Conservation (phyloP, 202 grass and related monocot genomes). For the Thinopyrum obtusiflorum region DNA sequence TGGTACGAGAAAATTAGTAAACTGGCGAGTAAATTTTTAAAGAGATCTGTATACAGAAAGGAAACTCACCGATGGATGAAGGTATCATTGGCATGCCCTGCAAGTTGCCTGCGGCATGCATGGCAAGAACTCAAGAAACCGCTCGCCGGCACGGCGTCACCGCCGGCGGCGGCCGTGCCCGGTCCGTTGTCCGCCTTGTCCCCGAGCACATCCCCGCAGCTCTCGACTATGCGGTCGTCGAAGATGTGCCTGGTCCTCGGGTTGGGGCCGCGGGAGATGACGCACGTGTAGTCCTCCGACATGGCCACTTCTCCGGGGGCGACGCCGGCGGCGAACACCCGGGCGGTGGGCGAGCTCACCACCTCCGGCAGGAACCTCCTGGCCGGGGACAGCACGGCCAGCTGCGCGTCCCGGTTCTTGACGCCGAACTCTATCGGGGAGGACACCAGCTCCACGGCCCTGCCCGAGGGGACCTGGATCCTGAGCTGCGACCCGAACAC, state of each 20-base stretch:
- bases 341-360: constrained; percentile 37
- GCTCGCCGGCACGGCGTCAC: not conserved
- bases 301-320: constrained; percentile 50
- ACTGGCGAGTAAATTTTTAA: not conserved
- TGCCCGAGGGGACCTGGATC: constrained; percentile 70
- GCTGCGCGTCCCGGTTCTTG: constrained; percentile 74
- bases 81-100: constrained; percentile 42
- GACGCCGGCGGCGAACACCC: constrained; percentile 43
- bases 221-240: constrained; percentile 77
- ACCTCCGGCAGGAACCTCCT: constrained; percentile 53
- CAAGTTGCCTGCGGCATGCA: constrained; percentile 70
- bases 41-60: not conserved
- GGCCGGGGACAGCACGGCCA: constrained; percentile 65
- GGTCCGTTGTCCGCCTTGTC: constrained; percentile 21
- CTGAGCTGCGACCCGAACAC: constrained; percentile 80
- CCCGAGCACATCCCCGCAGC: constrained; percentile 37
- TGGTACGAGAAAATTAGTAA: not conserved
- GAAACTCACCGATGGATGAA: constrained; percentile 61
- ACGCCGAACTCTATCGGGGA: constrained; percentile 93
- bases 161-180: not conserved
- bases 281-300: constrained; percentile 94
- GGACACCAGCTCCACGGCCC: constrained; percentile 35
- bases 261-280: constrained; percentile 91
- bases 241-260: constrained; percentile 94
- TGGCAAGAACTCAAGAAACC: constrained; percentile 59